Evolutionary conservation across 257 asterid species (phyloP).

Genomic region (Solanum sitiens): DNA sequence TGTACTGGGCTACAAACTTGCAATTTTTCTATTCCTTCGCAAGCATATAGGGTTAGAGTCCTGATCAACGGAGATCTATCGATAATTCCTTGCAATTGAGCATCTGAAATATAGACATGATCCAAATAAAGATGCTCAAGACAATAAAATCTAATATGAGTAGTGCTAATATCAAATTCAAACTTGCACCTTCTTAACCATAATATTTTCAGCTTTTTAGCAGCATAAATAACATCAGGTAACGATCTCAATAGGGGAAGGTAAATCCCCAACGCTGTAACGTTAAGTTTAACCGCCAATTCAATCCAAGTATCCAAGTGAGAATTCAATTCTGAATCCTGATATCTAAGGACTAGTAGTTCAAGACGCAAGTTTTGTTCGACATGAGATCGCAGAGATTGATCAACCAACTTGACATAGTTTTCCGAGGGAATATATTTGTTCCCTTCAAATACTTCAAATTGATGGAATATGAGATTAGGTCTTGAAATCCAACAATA

Average conservation of each 20-base stretch:
- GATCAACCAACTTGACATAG: neutral
- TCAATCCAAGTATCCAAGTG: neutral
- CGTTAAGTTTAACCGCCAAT: neutral
- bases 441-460: neutral
- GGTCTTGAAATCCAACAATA: neutral
- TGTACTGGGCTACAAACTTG: neutral
- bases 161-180: neutral
- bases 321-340: neutral
- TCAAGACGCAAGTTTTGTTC: neutral
- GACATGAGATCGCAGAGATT: neutral
- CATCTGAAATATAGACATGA: neutral
- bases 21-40: neutral
- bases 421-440: neutral
- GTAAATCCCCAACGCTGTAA: neutral
- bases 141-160: neutral
- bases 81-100: neutral
- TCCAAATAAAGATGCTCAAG: too few species aligned
- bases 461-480: neutral
- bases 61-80: neutral
- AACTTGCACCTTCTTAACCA: neutral
- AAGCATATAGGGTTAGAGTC: neutral
- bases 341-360: neutral
- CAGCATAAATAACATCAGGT: neutral
- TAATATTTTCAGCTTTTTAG: neutral
- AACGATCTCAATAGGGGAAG: neutral